Base-by-base conservation (phyloP, 2,329 filamentous ascomycete genomes). In the Fusarium sororula region DNA sequence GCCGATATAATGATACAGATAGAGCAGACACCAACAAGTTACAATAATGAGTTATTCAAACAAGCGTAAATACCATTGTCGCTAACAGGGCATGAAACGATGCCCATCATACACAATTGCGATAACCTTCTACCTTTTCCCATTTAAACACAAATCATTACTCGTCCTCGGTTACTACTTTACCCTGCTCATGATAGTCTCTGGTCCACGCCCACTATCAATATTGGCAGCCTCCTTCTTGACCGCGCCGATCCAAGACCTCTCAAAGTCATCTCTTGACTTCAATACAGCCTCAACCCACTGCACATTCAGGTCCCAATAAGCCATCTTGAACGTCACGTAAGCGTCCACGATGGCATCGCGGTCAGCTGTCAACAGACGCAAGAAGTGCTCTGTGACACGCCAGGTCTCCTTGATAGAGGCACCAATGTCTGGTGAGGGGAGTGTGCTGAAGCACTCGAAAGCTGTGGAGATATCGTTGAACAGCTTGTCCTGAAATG, bases 201-300 rank as follows among this genome's bases (percentile, higher is more conserved):
- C 96, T 24, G 90, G 84, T 2, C 94, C 95, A 72, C 95, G 89
- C 71, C 93, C 92, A 4, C 95, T 91, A 67, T 93, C 91, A 75
- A 97, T 89, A 82, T 94, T 93, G 13, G 94, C 95, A n/a, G 95
- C 96, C 80, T 92, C 90, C 6, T 91, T 91, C 87, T 98, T 98
- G 55, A 98, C 92, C 24, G 90, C 89, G 80, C 94, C 96, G 73
- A 98, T 83, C 93, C 98, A 94, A 68, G 90, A 89, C 75, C 96
- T 88, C 82, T 98, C 96, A 84, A 97, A 98, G 84, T 99, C 96
- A 82, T 99, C 96, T 76, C 97, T 88, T 4, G 91, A 88, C 75
- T 95, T 89, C 73, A 99, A 81, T 54, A 98, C 96, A 12, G 94
- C 93, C 86, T 99, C 97, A 13, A 99, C 95, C 96, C 96, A 99